Percentiles rank a stretch among this genome's conserved stretches.
Conservation (phyloP, 164 flowering plant genomes). For the Piper longum region DNA sequence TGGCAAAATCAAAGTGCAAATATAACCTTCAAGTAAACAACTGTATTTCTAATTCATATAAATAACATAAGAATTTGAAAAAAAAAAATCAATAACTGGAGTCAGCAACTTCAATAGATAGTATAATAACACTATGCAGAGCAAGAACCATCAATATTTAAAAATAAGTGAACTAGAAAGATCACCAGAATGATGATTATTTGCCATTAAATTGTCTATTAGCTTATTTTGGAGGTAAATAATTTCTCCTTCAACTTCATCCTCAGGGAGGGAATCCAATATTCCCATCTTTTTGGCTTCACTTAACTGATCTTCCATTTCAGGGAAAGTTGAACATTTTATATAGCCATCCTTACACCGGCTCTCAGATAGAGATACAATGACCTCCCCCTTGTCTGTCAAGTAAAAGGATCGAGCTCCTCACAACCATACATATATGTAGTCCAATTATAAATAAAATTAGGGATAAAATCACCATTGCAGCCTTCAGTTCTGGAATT, state of each 20-base stretch:
- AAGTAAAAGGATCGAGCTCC: conserved; percentile 4
- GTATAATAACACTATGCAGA: background rate
- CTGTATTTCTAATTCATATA: too few relatives aligned
- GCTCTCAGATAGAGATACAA: background rate
- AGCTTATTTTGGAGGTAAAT: conserved; percentile 63
- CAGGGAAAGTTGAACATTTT: background rate
- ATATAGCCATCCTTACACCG: background rate
- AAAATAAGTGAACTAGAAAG: conserved; percentile 7
- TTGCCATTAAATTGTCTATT: conserved; percentile 33
- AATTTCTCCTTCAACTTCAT: conserved; percentile 89
- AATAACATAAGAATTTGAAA: too few relatives aligned
- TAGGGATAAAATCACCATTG: conserved; percentile 20
- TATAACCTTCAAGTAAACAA: too few relatives aligned
- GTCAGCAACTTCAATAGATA: background rate
- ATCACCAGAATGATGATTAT: conserved; percentile 50
- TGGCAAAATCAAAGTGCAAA: too few relatives aligned
- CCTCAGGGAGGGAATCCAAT: conserved; percentile 47
- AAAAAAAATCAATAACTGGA: too few relatives aligned
- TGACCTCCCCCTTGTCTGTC: conserved; percentile 25
- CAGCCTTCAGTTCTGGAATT: conserved; percentile 5
- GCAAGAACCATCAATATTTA: background rate
- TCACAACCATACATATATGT: conserved; percentile 1
- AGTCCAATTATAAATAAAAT: background rate
- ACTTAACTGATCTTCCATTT: conserved; percentile 28
- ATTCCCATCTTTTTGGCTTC: conserved; percentile 37